Conservation (phyloP, 257 asterid genomes). For the Rhazya stricta region DNA sequence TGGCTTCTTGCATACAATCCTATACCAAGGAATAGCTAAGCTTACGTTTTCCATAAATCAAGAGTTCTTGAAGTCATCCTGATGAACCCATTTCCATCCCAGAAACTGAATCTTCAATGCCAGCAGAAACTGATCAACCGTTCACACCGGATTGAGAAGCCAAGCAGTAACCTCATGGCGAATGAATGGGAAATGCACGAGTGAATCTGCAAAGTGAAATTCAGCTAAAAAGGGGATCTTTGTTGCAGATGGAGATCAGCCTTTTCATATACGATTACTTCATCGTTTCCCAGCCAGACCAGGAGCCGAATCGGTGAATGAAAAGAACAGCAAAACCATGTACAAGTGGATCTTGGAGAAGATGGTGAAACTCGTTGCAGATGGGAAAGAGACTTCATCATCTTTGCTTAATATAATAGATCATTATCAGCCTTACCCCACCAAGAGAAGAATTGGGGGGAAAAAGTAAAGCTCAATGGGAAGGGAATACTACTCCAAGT, state of each 20-base stretch:
- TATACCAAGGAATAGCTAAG: not conserved
- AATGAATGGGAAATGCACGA: no score
- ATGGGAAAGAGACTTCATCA: not conserved
- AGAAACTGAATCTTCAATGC: constrained; percentile 3
- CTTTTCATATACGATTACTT: not conserved
- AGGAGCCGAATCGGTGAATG: not conserved
- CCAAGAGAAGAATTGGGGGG: not conserved
- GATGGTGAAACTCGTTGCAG: not conserved
- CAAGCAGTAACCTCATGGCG: no score
- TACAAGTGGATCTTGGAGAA: not conserved
- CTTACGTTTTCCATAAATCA: not conserved
- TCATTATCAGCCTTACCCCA: not conserved
- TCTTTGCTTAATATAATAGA: not conserved
- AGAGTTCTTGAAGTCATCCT: not conserved
- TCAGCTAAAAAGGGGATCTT: not conserved
- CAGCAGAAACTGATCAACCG: not conserved
- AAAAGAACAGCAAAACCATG: not conserved
- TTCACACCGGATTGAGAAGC: no score
- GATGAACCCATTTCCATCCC: not conserved
- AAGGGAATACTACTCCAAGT: not conserved
- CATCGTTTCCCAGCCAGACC: no score
- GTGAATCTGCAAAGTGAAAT: not conserved
- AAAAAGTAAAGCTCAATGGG: not conserved
- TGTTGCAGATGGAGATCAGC: not conserved
- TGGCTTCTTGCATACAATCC: not conserved